Evolutionary conservation across 495 filamentous ascomycete genomes (phyloP), one percentile per base, ranked within the genome.

Genomic region (Penicillium tannophilum): DNA sequence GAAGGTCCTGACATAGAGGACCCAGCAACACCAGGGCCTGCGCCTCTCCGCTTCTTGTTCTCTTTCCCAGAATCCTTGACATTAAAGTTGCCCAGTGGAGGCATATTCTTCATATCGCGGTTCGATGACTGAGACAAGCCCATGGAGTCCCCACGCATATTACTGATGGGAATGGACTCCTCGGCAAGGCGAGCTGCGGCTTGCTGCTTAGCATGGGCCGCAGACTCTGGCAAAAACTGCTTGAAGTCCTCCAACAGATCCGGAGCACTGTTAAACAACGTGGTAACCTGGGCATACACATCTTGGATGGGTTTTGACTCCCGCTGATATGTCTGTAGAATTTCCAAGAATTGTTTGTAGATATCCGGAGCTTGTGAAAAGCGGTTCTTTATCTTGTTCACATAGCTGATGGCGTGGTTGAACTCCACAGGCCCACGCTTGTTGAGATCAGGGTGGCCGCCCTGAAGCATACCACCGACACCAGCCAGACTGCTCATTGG

Each of bases 381-480:
- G 42, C 95, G 94, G 69, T 97, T 99, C 94, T 99, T 99, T 54
- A 99, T 99, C 76, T 99, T 99, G 70, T 99, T 99, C 46, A 99
- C 95, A 68, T 99, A 99, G 69, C 92, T 97, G 59, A 99, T 99
- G 0, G 95, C 95, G 77, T 99, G 95, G 72, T 99, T 99, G 76
- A 99, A 99, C 68, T 99, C 95, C 2, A 99, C 95, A 12, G 95
- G 95, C 11, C 92, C 92, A 58, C 92, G 83, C 75, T 94, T 94
- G 72, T 93, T 91, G 58, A 90, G 70, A 41, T 84, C 88, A 5
- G 79, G 74, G 55, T 88, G 88, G 4, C 70, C 65, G n/a, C 80
- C 78, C 59, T 78, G 75, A 7, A 76, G 76, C 67, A 79, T 76
- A 45, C 69, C 76, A 14, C 74, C 79, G 28, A 77, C 72, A 28